These are phyloP conservation scores for Ambrosia trifida DNA, from an alignment of 129 eudicot species.

Conservation along the genomic window DNA sequence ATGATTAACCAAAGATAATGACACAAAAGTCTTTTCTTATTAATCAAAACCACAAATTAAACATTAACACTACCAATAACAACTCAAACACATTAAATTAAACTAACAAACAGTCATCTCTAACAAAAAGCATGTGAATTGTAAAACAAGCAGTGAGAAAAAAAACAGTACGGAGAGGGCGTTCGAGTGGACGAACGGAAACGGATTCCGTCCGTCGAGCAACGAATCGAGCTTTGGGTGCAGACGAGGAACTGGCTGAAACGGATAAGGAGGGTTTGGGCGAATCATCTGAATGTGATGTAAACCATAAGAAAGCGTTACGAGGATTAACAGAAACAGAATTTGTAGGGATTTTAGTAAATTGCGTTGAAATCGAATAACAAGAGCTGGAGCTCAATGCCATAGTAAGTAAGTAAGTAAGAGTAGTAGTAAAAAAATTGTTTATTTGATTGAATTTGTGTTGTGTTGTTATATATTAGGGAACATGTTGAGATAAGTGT, in stretches of 20 bases:
- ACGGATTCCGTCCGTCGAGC: slow-evolving; percentile 68
- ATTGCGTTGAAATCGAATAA: slow-evolving; percentile 33
- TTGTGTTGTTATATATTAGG: not conserved
- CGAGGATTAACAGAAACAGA: slow-evolving; percentile 17
- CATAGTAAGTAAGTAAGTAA: slow-evolving; percentile 25
- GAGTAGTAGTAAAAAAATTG: not conserved
- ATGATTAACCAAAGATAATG: too few relatives aligned
- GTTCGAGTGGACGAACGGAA: slow-evolving; percentile 64
- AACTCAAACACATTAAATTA: too few relatives aligned
- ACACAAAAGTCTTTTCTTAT: too few relatives aligned
- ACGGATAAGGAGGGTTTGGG: slow-evolving; percentile 40
- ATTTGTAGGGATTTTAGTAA: slow-evolving; percentile 34
- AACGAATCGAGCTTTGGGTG: slow-evolving; percentile 72
- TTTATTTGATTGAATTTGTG: slow-evolving; percentile 19
- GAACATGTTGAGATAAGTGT: slow-evolving; percentile 21
- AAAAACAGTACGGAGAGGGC: slow-evolving; percentile 61
- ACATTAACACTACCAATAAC: too few relatives aligned
- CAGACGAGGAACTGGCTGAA: slow-evolving; percentile 51
- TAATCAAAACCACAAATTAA: too few relatives aligned
- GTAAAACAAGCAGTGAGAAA: not conserved
- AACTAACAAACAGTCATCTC: too few relatives aligned
- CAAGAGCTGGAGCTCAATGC: slow-evolving; percentile 41
- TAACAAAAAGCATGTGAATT: not conserved
- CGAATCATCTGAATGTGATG: slow-evolving; percentile 40
- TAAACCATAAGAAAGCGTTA: slow-evolving; percentile 20